Base-by-base conservation (phyloP, 371 early-diverging fungal species). In the Apophysomyces variabilis region DNA sequence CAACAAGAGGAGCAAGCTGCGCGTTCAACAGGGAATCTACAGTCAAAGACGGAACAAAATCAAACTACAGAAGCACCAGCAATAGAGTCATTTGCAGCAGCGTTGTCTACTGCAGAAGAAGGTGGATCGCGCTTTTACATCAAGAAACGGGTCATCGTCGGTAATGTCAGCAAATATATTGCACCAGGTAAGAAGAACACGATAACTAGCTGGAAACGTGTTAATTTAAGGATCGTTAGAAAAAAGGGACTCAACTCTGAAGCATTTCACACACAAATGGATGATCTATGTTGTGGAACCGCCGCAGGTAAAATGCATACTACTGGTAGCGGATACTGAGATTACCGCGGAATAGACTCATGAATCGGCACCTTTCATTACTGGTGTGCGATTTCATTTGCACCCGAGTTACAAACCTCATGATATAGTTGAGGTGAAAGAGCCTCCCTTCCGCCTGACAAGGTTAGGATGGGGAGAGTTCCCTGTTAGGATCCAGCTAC, bases 391-490 rank as follows among this genome's bases (percentile, higher is more conserved):
- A 18, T 94, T 93, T 62, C 88, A 88, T 73, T 80, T 97, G 11
- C 97, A 97, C 76, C 93, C 92, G 60, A 91, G 92, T 60, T 97
- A 96, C 70, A 87, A 86, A 54, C 98, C 98, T 0, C 85, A 92
- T 63, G 90, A 96, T 71, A 85, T 95, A 6, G 85, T 96, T 5
- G 96, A 95, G 38, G 85, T 96, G 3, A 74, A 76, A 0, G 84
- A 86, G 41, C 88, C 97, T 0, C 95, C 92, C 0, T 95, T 95
- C 68, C 90, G 91, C 61, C 68, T 96, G 50, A 91, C 91, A 9
- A 85, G 95, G 1, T 85, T 87, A 63, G 98, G 96, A 0, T 97
- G 96, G 96, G 98, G 98, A 7, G 97, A 97, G 75, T 96, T 95
- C 65, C 94, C 96, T 12, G 79, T 96, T 54, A 86, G 94, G 26